Conservation (phyloP, 148 eudicot genomes). For the Amaranthus cruentus region DNA sequence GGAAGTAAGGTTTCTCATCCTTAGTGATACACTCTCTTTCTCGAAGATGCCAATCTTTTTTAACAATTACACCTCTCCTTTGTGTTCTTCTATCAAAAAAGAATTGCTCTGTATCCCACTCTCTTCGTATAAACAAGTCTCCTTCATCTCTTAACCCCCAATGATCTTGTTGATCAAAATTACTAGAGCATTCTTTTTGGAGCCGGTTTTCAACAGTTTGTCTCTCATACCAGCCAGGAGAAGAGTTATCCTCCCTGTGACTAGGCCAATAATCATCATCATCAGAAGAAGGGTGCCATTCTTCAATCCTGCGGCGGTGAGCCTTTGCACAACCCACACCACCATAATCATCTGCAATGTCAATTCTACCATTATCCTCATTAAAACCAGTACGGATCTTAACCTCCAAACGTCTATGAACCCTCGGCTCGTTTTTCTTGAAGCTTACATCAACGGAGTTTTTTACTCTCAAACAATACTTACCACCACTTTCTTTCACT, state of each 20-base stretch:
- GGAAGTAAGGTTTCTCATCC: constrained; percentile 1
- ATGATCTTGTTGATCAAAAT: constrained; percentile 13
- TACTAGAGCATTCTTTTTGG: background rate
- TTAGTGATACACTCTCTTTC: constrained; percentile 14
- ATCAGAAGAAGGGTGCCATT: constrained; percentile 9
- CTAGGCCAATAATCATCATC: constrained; percentile 18
- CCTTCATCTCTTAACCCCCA: constrained; percentile 17
- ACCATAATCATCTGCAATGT: background rate
- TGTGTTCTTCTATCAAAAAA: constrained; percentile 15
- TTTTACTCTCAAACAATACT: constrained; percentile 19
- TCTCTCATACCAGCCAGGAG: constrained; percentile 11
- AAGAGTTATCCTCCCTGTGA: constrained; percentile 9
- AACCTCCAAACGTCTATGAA: constrained; percentile 14
- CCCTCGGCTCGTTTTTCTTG: constrained; percentile 3
- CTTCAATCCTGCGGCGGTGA: constrained; percentile 7
- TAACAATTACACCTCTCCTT: constrained; percentile 5
- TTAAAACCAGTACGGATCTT: background rate
- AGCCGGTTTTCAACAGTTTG: constrained; percentile 4
- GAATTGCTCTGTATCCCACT: constrained; percentile 19
- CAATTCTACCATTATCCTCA: constrained; percentile 1
- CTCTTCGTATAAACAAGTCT: constrained; percentile 8
- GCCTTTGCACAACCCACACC: background rate
- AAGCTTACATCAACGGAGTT: constrained; percentile 11
- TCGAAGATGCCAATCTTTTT: constrained; percentile 17
- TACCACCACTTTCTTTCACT: constrained; percentile 9